Conservation (phyloP, 2,329 filamentous ascomycete genomes). For the Lachnellula arida region DNA sequence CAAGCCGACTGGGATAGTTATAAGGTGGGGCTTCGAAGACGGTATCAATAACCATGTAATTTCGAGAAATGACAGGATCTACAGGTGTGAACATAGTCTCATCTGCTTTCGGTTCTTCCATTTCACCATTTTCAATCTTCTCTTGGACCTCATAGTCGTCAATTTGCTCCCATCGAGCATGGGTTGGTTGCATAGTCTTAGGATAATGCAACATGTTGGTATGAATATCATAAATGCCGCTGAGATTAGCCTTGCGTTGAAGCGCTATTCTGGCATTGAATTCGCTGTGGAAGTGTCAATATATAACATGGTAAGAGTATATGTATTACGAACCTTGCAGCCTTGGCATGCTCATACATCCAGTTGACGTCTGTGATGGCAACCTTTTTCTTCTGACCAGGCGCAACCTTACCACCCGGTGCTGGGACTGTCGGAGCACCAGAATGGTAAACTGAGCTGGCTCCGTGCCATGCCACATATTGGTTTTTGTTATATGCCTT, state of each 20-base stretch:
- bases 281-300: conserved; percentile 48
- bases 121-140: conserved; percentile 14
- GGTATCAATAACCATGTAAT: conserved; percentile 59
- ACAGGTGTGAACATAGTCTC: conserved; percentile 48
- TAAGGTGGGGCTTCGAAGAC: conserved; percentile 53
- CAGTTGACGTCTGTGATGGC: conserved; percentile 92
- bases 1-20: conserved; percentile 40
- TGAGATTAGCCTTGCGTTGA: conserved; percentile 58
- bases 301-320: not conserved
- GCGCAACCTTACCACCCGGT: conserved; percentile 65
- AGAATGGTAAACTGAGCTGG: conserved; percentile 91
- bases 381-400: conserved; percentile 78
- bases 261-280: conserved; percentile 76
- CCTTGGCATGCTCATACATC: conserved; percentile 91
- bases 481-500: conserved; percentile 98
- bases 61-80: conserved; percentile 53
- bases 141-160: conserved; percentile 33
- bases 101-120: conserved; percentile 6
- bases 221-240: conserved; percentile 87
- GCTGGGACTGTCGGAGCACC: conserved; percentile 71
- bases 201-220: conserved; percentile 91
- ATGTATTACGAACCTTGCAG: conserved; percentile 65
- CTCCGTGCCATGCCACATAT: conserved; percentile 97
- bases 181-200: conserved; percentile 81
- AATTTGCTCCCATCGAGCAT: conserved; percentile 75